phyloP scores from a whole-genome alignment of 495 filamentous ascomycete species.

The Friedmanniomyces endolithicus region DNA sequence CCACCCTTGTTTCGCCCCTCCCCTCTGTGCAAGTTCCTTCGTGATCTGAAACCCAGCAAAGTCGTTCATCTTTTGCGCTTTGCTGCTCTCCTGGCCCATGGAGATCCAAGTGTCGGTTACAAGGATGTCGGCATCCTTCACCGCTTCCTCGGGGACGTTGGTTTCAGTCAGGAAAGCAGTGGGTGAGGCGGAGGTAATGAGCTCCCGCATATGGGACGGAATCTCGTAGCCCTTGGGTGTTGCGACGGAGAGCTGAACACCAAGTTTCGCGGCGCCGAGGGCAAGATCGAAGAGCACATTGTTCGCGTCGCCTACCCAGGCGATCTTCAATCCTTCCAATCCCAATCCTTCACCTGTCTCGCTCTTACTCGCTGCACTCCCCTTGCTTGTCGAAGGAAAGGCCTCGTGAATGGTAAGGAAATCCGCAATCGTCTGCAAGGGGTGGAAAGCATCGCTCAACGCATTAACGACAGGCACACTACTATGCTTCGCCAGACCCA shows the following conservation, averaged over 20 bases:
- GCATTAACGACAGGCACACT: conserved; percentile 91
- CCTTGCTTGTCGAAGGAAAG: conserved; percentile 39
- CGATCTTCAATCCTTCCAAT: conserved; percentile 71
- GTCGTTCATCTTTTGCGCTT: conserved; percentile 56
- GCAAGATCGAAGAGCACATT: conserved; percentile 92
- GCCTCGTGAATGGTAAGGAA: conserved; percentile 80
- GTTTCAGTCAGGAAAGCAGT: conserved; percentile 57
- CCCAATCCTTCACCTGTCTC: conserved; percentile 42
- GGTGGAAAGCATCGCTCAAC: conserved; percentile 76
- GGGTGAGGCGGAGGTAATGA: conserved; percentile 44
- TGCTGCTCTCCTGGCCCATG: conserved; percentile 90
- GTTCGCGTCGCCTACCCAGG: conserved; percentile 94
- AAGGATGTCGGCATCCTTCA: conserved; percentile 76
- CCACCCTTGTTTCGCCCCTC: conserved; percentile 80
- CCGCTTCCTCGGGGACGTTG: conserved; percentile 70
- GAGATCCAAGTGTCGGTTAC: conserved; percentile 96
- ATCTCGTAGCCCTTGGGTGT: conserved; percentile 76
- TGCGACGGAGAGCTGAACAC: conserved; percentile 72
- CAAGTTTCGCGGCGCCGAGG: conserved; percentile 72
- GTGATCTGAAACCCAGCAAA: conserved; percentile 90
- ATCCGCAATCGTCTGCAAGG: conserved; percentile 84
- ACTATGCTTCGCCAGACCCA: conserved; percentile 63
- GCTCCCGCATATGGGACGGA: conserved; percentile 51
- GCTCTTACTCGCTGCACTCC: conserved; percentile 8
- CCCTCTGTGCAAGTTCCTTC: conserved; percentile 61